phyloP scores from a whole-genome alignment of 2,329 filamentous ascomycete genomes.

The Trichoderma aggressivum region DNA sequence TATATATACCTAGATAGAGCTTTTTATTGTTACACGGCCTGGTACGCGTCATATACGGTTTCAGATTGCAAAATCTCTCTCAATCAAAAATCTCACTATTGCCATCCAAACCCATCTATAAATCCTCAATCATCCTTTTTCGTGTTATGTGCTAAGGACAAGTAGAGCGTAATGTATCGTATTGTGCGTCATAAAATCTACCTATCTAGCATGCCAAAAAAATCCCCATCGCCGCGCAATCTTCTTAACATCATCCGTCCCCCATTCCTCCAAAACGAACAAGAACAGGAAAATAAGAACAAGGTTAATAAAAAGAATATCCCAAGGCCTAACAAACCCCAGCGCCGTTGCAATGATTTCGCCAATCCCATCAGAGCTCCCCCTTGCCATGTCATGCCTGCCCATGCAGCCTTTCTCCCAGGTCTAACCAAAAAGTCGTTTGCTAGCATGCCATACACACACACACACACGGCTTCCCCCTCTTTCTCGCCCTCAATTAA shows the following conservation, averaged over 20 bases:
- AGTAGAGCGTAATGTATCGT: constrained; percentile 7
- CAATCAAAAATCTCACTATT: background rate
- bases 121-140: background rate
- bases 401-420: background rate
- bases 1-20: constrained; percentile 5
- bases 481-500: background rate
- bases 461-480: background rate
- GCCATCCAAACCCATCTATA: background rate
- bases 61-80: constrained; percentile 10
- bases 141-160: background rate
- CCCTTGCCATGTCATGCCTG: background rate
- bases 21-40: background rate
- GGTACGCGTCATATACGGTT: background rate
- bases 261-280: background rate
- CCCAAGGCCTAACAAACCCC: constrained; percentile 10
- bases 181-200: constrained; percentile 11
- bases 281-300: background rate
- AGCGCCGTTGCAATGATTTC: constrained; percentile 19
- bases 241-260: background rate
- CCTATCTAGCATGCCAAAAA: constrained; percentile 5
- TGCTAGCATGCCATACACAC: background rate
- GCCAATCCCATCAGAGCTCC: constrained; percentile 3
- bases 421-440: constrained; percentile 10
- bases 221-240: background rate
- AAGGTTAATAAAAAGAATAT: background rate